A percentile compares a stretch with the other conserved stretches of the same genome.
These are phyloP conservation scores for Acacia acuminata DNA, from an alignment of 306 rosid genomes.

Conservation along the genomic window DNA sequence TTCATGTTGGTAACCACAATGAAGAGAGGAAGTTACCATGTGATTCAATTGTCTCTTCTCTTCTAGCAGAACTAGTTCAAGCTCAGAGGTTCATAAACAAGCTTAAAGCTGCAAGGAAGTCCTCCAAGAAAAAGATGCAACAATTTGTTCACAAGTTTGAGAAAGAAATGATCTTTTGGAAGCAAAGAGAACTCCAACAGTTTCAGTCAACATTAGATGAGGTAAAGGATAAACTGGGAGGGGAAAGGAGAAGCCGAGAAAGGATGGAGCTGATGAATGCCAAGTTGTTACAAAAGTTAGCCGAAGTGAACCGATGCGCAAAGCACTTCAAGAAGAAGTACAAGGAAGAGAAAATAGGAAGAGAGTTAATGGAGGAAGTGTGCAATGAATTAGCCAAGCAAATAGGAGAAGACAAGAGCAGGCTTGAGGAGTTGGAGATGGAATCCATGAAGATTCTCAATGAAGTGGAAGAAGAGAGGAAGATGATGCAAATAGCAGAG, in stretches of 20 bases:
- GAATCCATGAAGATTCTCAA: constrained; percentile 37
- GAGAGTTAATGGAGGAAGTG: constrained; percentile 50
- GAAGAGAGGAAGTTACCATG: not conserved
- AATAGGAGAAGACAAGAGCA: constrained; percentile 45
- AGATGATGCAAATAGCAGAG: constrained; percentile 57
- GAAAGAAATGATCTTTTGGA: constrained; percentile 39
- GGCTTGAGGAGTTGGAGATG: constrained; percentile 41
- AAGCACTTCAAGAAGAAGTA: constrained; percentile 35
- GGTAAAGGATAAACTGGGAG: constrained; percentile 31
- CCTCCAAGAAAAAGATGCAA: constrained; percentile 38
- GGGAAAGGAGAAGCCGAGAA: constrained; percentile 48
- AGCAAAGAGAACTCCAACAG: constrained; percentile 26
- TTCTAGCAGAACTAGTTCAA: constrained; percentile 42
- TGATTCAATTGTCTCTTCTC: constrained; percentile 26
- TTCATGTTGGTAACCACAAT: constrained; percentile 27
- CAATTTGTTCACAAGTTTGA: constrained; percentile 40
- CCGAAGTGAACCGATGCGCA: constrained; percentile 36
- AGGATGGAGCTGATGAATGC: constrained; percentile 41
- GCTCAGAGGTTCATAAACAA: constrained; percentile 36
- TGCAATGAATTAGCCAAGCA: constrained; percentile 46
- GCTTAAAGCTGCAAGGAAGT: constrained; percentile 40
- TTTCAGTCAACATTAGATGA: constrained; percentile 15
- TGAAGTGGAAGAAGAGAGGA: constrained; percentile 65
- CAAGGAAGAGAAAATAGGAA: constrained; percentile 43
- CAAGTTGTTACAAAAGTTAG: constrained; percentile 44